Percentiles rank a stretch among this genome's conserved stretches.
These are phyloP conservation scores for Magnaporthales sp. DNA, from an alignment of 2,329 filamentous ascomycete species.

Conservation along the genomic window DNA sequence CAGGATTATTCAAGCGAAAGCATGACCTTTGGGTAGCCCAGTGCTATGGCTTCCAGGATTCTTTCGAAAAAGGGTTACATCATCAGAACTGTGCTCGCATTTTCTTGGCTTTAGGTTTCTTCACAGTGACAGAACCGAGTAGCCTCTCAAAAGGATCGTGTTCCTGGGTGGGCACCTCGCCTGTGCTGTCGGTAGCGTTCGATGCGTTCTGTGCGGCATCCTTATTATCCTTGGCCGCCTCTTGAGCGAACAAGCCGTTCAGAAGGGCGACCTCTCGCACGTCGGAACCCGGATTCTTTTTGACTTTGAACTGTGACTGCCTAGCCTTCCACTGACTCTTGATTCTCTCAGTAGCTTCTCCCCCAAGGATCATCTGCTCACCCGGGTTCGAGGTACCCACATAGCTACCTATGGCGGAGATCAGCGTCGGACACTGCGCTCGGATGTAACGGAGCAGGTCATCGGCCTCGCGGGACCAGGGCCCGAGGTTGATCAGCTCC, in stretches of 20 bases:
- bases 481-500: slow-evolving; percentile 35
- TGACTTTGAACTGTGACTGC: not conserved
- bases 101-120: not conserved
- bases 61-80: not conserved
- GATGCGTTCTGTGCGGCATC: not conserved
- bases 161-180: too few species aligned
- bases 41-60: not conserved
- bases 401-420: not conserved
- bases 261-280: not conserved
- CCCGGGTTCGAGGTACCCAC: not conserved
- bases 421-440: not conserved
- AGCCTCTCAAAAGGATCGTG: not conserved
- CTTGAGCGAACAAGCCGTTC: not conserved
- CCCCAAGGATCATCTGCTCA: not conserved
- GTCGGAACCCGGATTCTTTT: not conserved
- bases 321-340: not conserved
- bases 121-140: not conserved
- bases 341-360: not conserved
- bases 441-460: slow-evolving; percentile 17
- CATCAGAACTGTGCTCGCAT: not conserved
- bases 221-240: not conserved
- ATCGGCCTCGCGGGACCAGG: slow-evolving; percentile 39
- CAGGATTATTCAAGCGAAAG: not conserved
- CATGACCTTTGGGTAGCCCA: not conserved
- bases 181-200: too few species aligned